phyloP scores from a whole-genome alignment of 495 filamentous ascomycete species.

The Aspergillus hancockii region DNA sequence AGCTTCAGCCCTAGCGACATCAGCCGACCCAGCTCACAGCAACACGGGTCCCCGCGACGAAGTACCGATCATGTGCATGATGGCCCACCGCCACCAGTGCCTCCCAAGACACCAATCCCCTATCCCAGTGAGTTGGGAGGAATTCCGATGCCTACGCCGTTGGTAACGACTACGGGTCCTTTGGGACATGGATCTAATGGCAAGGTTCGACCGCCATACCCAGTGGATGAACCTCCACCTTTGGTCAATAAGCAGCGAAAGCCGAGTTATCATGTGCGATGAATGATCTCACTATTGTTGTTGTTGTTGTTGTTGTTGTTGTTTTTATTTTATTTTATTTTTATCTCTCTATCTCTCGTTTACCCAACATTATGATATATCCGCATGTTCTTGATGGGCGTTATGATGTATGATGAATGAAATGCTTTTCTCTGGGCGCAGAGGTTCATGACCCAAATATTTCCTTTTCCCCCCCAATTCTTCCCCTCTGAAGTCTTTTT shows the following conservation, averaged over 20 bases:
- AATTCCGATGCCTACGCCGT: slow-evolving; percentile 38
- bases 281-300: slow-evolving; percentile 19
- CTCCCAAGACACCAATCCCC: slow-evolving; percentile 80
- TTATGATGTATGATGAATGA: neutral
- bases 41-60: slow-evolving; percentile 43
- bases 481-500: slow-evolving; percentile 11
- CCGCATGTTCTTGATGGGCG: slow-evolving; percentile 2
- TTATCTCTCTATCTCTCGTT: neutral
- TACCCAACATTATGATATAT: neutral
- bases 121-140: slow-evolving; percentile 41
- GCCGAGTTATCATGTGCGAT: slow-evolving; percentile 69
- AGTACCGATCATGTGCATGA: slow-evolving; percentile 47
- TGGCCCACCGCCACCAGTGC: slow-evolving; percentile 71
- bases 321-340: neutral
- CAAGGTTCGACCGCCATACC: slow-evolving; percentile 66
- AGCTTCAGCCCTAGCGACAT: slow-evolving; percentile 41
- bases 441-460: neutral
- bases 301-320: no score
- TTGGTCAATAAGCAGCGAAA: slow-evolving; percentile 82
- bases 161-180: slow-evolving; percentile 19
- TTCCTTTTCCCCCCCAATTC: slow-evolving; percentile 13
- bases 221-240: slow-evolving; percentile 80
- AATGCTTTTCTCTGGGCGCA: slow-evolving; percentile 3
- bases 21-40: slow-evolving; percentile 35
- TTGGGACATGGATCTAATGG: slow-evolving; percentile 21